Percentiles rank a stretch among this genome's conserved stretches.
These are phyloP conservation scores for Colletotrichum lentis DNA, from an alignment of 2,329 filamentous ascomycete genomes.

Conservation along the genomic window DNA sequence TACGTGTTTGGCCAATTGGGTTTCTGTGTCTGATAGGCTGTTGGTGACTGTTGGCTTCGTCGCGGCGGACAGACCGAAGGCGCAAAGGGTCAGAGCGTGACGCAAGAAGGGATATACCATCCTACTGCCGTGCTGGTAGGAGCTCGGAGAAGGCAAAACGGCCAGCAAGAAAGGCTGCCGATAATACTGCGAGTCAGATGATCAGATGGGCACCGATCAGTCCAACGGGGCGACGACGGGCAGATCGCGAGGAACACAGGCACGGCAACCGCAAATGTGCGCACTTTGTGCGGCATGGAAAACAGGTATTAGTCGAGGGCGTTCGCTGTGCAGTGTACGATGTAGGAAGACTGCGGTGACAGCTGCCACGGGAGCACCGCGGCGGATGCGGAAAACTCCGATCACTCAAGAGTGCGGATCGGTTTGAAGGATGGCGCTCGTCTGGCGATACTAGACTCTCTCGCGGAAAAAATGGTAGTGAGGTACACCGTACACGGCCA, in stretches of 20 bases:
- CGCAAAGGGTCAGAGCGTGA: neutral
- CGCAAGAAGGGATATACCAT: neutral
- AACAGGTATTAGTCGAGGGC: neutral
- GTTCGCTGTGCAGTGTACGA: too few species aligned
- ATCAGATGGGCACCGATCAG: slow-evolving; percentile 5
- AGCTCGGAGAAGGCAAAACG: neutral
- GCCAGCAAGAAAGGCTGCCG: neutral
- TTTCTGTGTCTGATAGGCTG: neutral
- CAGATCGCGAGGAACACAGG: slow-evolving; percentile 17
- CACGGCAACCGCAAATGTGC: neutral
- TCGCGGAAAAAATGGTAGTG: neutral
- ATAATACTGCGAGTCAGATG: slow-evolving; percentile 5
- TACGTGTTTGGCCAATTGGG: neutral
- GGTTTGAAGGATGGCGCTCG: slow-evolving; percentile 9
- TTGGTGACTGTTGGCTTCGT: neutral
- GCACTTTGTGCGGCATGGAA: neutral
- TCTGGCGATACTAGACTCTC: neutral
- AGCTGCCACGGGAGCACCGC: too few species aligned
- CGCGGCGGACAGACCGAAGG: neutral
- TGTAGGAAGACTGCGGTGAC: too few species aligned
- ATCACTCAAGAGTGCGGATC: slow-evolving; percentile 4
- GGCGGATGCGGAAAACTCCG: slow-evolving; percentile 7
- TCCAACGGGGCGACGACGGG: neutral
- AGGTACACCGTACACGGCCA: neutral
- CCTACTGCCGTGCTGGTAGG: too few species aligned